Base-by-base conservation (phyloP, 768 basidiomycete species). In the Mycena crocata region DNA sequence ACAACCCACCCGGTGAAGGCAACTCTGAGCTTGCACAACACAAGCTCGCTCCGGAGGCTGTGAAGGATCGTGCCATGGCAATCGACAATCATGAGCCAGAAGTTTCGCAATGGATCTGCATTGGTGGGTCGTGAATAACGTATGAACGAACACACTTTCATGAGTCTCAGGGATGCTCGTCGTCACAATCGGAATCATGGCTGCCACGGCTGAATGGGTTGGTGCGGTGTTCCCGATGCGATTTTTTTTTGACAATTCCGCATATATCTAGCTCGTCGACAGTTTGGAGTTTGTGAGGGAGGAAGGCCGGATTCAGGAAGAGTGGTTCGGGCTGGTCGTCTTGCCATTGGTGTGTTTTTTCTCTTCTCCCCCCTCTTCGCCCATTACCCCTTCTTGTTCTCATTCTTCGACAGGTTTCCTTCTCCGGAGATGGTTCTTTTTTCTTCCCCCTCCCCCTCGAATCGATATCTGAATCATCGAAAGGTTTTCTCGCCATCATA, bases 241-340 rank as follows among this genome's bases (percentile, higher is more conserved):
- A 10, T 40, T 31, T 48, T 40, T 17, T 28, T 4, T 52, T 24
- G 49, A 28, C 28, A 42, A 32, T 32, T 48, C 23, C 24, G 35
- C 58, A 19, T 49, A 49, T 46, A 37, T 49, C 19, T 70, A 91
- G 90, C 77, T 92, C 13, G 90, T 92, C 0, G 86, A 89, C 69
- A 88, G 86, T 67, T 86, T 93, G 37, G 86, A 90, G 50, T 78
- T 79, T 23, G 85, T 91, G 24, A 81, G 84, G 30, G 76, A 83
- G 62, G 49, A 71, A 26, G 74, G 79, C 6, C 65, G 74, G 5
- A 87, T 92, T 31, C 67, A 79, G 51, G 74, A 84, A 70, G 91
- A 92, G 88, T 91, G 88, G 89, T 92, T 93, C 72, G 92, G 92
- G 21, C 77, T 93, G 64, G 81, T 93, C 49, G 80, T 93, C 12